Conservation (phyloP, 2,329 filamentous ascomycete genomes). For the Exophiala lecanii-corni region DNA sequence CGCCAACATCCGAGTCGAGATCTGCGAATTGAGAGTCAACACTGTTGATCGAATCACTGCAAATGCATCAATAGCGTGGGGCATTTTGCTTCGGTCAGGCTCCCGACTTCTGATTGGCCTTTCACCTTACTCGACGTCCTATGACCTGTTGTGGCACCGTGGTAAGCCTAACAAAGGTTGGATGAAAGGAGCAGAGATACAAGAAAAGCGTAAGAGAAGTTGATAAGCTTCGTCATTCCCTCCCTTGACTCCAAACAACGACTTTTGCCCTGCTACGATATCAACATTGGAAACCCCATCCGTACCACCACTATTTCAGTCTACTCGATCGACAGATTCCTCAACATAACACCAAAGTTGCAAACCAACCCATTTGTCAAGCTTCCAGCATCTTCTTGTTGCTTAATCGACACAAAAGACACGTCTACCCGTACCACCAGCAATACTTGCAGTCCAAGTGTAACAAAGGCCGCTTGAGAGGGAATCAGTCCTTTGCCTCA, state of each 20-base stretch:
- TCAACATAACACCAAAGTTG: no score
- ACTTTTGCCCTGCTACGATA: no score
- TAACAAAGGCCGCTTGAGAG: not conserved
- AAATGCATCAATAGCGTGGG: not conserved
- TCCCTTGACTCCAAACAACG: no score
- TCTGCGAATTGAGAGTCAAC: not conserved
- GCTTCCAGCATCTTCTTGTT: no score
- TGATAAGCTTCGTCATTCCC: not conserved
- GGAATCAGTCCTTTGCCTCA: not conserved
- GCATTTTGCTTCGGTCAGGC: not conserved
- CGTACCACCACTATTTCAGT: no score
- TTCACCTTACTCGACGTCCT: not conserved
- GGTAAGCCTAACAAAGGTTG: not conserved
- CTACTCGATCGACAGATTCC: no score
- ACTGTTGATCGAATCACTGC: not conserved
- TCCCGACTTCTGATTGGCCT: not conserved
- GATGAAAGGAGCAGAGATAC: no score
- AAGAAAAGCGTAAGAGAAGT: no score
- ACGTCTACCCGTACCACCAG: no score
- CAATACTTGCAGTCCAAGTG: not conserved
- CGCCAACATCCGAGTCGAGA: not conserved
- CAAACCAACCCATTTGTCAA: no score
- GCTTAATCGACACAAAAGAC: no score
- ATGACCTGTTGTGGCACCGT: not conserved
- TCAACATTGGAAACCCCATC: no score